Conservation (phyloP, 345 rosid species). For the Heritiera littoralis region DNA sequence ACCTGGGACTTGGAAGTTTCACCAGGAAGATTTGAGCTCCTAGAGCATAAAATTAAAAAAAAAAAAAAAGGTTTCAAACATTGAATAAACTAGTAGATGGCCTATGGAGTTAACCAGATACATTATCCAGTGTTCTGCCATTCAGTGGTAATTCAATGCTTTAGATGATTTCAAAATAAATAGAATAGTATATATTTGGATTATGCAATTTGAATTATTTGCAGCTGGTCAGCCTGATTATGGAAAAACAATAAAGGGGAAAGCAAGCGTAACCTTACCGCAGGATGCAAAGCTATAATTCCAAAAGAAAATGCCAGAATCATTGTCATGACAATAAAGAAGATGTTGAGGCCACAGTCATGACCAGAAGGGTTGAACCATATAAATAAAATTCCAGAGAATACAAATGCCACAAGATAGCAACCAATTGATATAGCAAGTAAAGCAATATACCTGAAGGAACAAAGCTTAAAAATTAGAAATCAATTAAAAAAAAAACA, state of each 20-base stretch:
- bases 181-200: neutral
- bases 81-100: constrained; percentile 15
- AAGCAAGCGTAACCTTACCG: constrained; percentile 45
- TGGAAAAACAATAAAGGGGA: constrained; percentile 10
- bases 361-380: constrained; percentile 99
- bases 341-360: constrained; percentile 88
- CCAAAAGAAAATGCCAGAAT: constrained; percentile 73
- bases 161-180: neutral
- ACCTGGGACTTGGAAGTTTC: neutral
- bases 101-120: constrained; percentile 9
- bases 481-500: constrained; percentile 16
- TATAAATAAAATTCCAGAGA: constrained; percentile 84
- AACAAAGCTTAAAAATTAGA: constrained; percentile 32
- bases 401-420: constrained; percentile 73
- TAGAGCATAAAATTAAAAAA: neutral
- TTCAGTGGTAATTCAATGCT: neutral
- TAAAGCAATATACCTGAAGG: constrained; percentile 78
- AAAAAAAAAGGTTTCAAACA: neutral
- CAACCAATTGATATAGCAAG: constrained; percentile 77
- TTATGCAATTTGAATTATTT: neutral
- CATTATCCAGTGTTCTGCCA: neutral
- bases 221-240: constrained; percentile 9
- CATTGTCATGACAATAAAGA: constrained; percentile 92
- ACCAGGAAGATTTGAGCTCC: constrained; percentile 10
- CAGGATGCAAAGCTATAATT: constrained; percentile 80